Evolutionary conservation across 495 filamentous ascomycete genomes (phyloP), one percentile per base, ranked within the genome.

Genomic region (Annulohypoxylon maeteangense): DNA sequence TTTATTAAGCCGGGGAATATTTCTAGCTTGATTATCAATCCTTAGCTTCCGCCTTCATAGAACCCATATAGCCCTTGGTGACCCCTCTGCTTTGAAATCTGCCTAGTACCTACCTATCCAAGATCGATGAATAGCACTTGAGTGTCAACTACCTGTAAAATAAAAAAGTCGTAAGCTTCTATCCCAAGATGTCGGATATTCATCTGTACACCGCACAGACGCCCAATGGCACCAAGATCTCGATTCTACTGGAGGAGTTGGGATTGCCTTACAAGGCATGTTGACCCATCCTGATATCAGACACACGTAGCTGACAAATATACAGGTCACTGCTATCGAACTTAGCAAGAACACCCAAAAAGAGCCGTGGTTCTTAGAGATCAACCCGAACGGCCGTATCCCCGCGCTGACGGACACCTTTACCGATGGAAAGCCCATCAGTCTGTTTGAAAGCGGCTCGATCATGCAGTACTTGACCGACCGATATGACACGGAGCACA

Each of bases 331-430:
- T 63, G 87, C 85, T 36, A 89, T 97, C 72, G 86, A 90, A 23
- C 84, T 97, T 44, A 78, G 75, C 68, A 92, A 91, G 74, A 91
- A 93, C 71, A 83, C 77, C 6, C 94, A 97, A 74, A 97, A 95
- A 69, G 84, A 85, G 63, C 85, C 82, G 1, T 96, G 92, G 92
- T 98, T 95, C 83, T 86, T 97, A 42, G 89, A 88, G 38, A 95
- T 98, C 79, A 97, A 97, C 81, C 94, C 94, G 58, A 97, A 98
- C 76, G 94, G 94, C 71, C 92, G 95, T 63, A 97, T 97, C 72
- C 94, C 94, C n/a, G 94, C 94, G 14, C 72, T 98, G 23, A 94
- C 91, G 23, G 95, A 97, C 78, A 88, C 86, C 10, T 88, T 90
- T 74, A 71, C 77, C 1, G 91, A 95, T 76, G 93, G 93, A 62